Evolutionary conservation across 345 rosid species (phyloP), one percentile per base, ranked within the genome.

Genomic region (Syzygium aqueum): DNA sequence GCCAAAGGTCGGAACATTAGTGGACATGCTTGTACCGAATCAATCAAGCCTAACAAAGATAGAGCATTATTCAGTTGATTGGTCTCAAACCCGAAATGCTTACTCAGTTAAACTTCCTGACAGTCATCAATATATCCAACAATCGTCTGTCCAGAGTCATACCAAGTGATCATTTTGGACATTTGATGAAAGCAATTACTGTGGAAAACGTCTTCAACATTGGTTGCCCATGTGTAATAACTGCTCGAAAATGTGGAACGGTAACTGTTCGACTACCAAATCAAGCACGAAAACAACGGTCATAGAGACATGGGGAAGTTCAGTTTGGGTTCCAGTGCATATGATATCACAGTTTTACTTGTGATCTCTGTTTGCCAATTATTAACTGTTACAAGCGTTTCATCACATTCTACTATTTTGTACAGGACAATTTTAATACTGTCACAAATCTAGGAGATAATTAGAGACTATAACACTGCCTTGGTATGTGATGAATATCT

Each of bases 21-120:
- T 5, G 46, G 12, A 67, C 78, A 8, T 33, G 46, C 78, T 67
- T 67, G 78, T 67, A n/a, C n/a, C n/a, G n/a, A n/a, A n/a, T n/a
- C n/a, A n/a, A n/a, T n/a, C n/a, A n/a, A n/a, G n/a, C n/a, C n/a
- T n/a, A n/a, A n/a, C n/a, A n/a, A n/a, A n/a, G n/a, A n/a, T n/a
- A n/a, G n/a, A n/a, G n/a, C n/a, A n/a, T n/a, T n/a, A 11, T 30
- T 17, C 78, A 19, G 77, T 33, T 33, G 46, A 67, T 33, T 33
- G 22, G 78, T 67, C 37, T 46, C 78, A 3, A 8, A 2, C 78
- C 46, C 16, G 5, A 33, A 30, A 40, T 15, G 78, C 46, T 33
- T 65, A 14, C 0, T 15, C 5, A 33, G 23, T 67, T 17, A 33
- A 0, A 61, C 67, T 57, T 0, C 3, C 15, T 57, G 28, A 28